Evolutionary conservation across 495 filamentous ascomycete genomes (phyloP), one percentile per base, ranked within the genome.

Genomic region (Podospora didyma): DNA sequence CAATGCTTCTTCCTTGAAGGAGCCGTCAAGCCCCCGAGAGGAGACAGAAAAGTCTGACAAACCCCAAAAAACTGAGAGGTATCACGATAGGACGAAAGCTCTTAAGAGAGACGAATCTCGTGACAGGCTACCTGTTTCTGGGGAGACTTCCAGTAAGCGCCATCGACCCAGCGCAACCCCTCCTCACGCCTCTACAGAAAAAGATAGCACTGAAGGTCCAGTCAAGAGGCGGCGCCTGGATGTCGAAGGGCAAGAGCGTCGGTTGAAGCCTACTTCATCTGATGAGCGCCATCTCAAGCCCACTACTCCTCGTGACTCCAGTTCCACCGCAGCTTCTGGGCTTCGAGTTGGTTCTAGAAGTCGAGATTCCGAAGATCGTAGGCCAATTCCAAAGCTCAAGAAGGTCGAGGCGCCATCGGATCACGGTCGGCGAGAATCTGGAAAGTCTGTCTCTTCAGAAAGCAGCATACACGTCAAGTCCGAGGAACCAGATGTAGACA

Each of bases 111-210:
- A 83, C 60, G 79, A 82, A 58, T 83, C 79, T 22, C 79, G 74
- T 41, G 79, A 83, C 62, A 69, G 79, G 35, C 60, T 80, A 34
- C 73, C 72, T 48, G 69, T 62, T 58, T 73, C 66, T 17, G 76
- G 75, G 16, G 81, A 84, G 51, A 60, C 62, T 48, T 69, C 78
- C 45, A 72, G 82, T 47, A 92, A 90, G 63, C 80, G 88, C 44
- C 79, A 83, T 59, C 82, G 88, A 39, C 74, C 76, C 51, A 90
- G 88, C 62, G 79, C 76, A 14, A 89, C 86, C 3, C 88, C 88
- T 2, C 84, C 88, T 46, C 75, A 83, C 55, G 78, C 77, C 24
- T 75, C 76, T 35, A 71, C 76, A 22, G 81, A 81, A 35, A 74
- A 76, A 55, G 78, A 81, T 54, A 59, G 81, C 69, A 65, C 77